Conservation (phyloP, 208 protist genomes). For the Leishmania guyanensis region DNA sequence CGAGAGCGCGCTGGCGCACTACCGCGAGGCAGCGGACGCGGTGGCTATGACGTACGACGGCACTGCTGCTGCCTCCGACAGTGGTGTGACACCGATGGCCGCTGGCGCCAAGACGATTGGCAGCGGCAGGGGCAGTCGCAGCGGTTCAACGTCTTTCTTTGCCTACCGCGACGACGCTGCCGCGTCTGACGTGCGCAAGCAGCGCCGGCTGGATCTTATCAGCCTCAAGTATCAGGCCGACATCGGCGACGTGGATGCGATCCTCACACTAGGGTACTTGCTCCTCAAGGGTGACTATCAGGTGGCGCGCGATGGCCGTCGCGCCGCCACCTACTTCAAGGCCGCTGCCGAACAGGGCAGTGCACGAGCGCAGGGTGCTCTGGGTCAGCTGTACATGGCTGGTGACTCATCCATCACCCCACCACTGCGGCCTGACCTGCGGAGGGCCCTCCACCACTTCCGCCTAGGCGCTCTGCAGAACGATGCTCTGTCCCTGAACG, state of each 20-base stretch:
- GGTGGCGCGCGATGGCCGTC: constrained; percentile 45
- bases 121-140: constrained; percentile 14
- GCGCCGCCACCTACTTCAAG: constrained; percentile 48
- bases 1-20: constrained; percentile 58
- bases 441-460: constrained; percentile 66
- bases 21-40: constrained; percentile 68
- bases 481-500: constrained; percentile 70
- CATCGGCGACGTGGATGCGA: constrained; percentile 37
- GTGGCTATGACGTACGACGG: constrained; percentile 74
- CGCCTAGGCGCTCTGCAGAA: constrained; percentile 37
- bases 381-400: constrained; percentile 75
- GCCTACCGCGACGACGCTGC: constrained; percentile 31
- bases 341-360: constrained; percentile 39
- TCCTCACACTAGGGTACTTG: constrained; percentile 62
- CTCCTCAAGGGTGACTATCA: constrained; percentile 57
- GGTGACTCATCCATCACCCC: constrained; percentile 43
- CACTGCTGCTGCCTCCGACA: constrained; percentile 14
- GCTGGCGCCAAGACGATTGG: constrained; percentile 19
- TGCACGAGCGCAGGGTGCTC: constrained; percentile 42
- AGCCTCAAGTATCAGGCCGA: constrained; percentile 64
- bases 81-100: neutral
- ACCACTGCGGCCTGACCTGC: constrained; percentile 54
- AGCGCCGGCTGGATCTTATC: constrained; percentile 34
- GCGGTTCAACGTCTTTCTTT: constrained; percentile 17
- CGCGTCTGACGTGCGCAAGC: constrained; percentile 14